phyloP scores from a whole-genome alignment of 495 filamentous ascomycete genomes.

The Neurospora tetrasperma region DNA sequence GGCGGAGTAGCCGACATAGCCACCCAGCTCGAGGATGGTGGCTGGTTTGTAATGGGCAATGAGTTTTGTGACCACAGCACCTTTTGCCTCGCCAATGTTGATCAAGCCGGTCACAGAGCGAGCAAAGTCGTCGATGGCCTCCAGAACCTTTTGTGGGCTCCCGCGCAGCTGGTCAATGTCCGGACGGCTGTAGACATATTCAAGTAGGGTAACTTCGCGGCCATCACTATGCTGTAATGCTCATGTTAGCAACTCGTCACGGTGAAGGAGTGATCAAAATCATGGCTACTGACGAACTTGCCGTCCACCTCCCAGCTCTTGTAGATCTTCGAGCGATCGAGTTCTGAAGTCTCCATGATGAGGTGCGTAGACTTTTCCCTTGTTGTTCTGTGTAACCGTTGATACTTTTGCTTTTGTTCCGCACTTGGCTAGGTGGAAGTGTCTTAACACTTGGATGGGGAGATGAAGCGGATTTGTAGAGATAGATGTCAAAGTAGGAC shows the following conservation, averaged over 20 bases:
- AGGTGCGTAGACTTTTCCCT: not conserved
- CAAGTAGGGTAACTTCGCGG: constrained; percentile 61
- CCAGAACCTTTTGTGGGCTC: constrained; percentile 52
- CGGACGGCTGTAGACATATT: constrained; percentile 53
- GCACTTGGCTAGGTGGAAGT: not conserved
- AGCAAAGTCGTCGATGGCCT: constrained; percentile 63
- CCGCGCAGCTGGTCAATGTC: constrained; percentile 45
- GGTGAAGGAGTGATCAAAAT: not conserved
- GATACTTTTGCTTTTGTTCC: not conserved
- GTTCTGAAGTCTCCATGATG: not conserved
- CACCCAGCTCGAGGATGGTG: constrained; percentile 68
- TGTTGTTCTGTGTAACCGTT: not conserved
- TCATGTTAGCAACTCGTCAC: constrained; percentile 54
- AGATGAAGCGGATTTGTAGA: not conserved
- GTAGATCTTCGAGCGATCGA: constrained; percentile 4
- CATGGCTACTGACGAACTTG: constrained; percentile 8
- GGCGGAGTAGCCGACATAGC: constrained; percentile 73
- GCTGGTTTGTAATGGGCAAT: constrained; percentile 55
- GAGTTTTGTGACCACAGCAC: constrained; percentile 51
- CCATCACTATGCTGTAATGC: constrained; percentile 61
- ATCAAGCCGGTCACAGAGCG: constrained; percentile 58
- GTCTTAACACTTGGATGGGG: not conserved
- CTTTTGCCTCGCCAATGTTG: constrained; percentile 69
- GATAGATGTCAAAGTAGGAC: not conserved
- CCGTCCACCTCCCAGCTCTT: constrained; percentile 10